phyloP scores from a whole-genome alignment of 305 asterid genomes.

The Rubia tinctorum region DNA sequence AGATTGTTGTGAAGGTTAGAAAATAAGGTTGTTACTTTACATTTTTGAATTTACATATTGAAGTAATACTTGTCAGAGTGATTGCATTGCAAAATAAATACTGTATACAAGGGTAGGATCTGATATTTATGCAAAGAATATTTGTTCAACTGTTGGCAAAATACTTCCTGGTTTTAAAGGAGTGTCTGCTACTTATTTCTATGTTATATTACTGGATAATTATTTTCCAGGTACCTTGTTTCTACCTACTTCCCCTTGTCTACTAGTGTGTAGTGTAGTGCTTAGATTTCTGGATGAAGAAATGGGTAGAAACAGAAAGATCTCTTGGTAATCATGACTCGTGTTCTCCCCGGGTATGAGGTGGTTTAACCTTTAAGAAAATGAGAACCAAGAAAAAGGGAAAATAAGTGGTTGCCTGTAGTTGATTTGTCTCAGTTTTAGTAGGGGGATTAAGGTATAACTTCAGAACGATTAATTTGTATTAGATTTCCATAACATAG shows the following conservation, averaged over 20 bases:
- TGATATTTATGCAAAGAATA: not conserved
- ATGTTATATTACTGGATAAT: not conserved
- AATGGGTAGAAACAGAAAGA: not conserved
- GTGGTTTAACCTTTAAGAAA: not conserved
- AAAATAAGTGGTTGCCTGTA: not conserved
- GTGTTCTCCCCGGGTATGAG: not conserved
- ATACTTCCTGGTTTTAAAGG: slow-evolving; percentile 5
- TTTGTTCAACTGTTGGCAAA: not conserved
- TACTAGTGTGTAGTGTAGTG: not conserved
- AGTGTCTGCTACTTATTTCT: not conserved
- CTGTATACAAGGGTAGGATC: not conserved
- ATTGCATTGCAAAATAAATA: not conserved
- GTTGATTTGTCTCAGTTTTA: not conserved
- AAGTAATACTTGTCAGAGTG: slow-evolving; percentile 1
- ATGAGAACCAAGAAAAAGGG: not conserved
- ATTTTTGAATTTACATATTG: not conserved
- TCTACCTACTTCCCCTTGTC: not conserved
- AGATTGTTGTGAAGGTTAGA: slow-evolving; percentile 7
- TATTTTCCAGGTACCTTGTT: not conserved
- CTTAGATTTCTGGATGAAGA: not conserved
- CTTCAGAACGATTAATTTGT: not conserved
- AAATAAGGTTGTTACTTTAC: not conserved
- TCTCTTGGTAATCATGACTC: not conserved
- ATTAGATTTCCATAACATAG: not conserved
- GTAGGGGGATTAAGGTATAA: too few species aligned